These are phyloP conservation scores for Tolypocladium pustulatum DNA, from an alignment of 2,329 filamentous ascomycete genomes.

Conservation along the genomic window DNA sequence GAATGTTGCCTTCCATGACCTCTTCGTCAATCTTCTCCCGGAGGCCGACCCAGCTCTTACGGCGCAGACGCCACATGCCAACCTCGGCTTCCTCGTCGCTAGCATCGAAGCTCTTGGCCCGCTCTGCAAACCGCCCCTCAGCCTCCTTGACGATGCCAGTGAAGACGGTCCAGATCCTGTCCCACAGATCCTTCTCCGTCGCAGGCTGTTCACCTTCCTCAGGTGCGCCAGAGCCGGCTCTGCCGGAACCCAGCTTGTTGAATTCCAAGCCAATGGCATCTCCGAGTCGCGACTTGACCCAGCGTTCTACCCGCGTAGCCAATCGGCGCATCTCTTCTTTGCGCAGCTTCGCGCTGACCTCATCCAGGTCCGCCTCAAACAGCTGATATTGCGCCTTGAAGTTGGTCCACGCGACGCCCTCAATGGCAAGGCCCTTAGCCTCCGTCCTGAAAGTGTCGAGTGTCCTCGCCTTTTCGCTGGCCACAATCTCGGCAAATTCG, in stretches of 20 bases:
- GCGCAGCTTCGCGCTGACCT: slow-evolving; percentile 72
- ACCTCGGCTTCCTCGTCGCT: slow-evolving; percentile 84
- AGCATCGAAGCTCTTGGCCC: slow-evolving; percentile 88
- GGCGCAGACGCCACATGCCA: slow-evolving; percentile 81
- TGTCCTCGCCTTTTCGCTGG: slow-evolving; percentile 66
- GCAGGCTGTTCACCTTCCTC: slow-evolving; percentile 64
- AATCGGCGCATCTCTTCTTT: slow-evolving; percentile 95
- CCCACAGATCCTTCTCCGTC: slow-evolving; percentile 83
- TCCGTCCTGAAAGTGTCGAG: slow-evolving; percentile 66
- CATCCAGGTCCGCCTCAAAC: slow-evolving; percentile 84
- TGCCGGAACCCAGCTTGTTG: slow-evolving; percentile 86
- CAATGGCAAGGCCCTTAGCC: slow-evolving; percentile 62
- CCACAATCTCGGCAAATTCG: slow-evolving; percentile 92
- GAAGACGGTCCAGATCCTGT: slow-evolving; percentile 86
- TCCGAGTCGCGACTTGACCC: slow-evolving; percentile 78
- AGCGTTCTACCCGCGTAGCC: slow-evolving; percentile 83
- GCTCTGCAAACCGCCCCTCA: slow-evolving; percentile 73
- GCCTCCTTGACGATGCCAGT: slow-evolving; percentile 74
- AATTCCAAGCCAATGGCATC: slow-evolving; percentile 90
- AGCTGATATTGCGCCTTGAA: slow-evolving; percentile 70
- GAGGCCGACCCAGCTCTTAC: slow-evolving; percentile 90
- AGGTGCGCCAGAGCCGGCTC: slow-evolving; percentile 71
- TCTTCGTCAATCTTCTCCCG: slow-evolving; percentile 91
- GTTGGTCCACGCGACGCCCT: slow-evolving; percentile 78
- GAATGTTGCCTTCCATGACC: slow-evolving; percentile 92